Evolutionary conservation across 176 grass and related monocot genomes (phyloP).

Genomic region (Oryza glaberrima): DNA sequence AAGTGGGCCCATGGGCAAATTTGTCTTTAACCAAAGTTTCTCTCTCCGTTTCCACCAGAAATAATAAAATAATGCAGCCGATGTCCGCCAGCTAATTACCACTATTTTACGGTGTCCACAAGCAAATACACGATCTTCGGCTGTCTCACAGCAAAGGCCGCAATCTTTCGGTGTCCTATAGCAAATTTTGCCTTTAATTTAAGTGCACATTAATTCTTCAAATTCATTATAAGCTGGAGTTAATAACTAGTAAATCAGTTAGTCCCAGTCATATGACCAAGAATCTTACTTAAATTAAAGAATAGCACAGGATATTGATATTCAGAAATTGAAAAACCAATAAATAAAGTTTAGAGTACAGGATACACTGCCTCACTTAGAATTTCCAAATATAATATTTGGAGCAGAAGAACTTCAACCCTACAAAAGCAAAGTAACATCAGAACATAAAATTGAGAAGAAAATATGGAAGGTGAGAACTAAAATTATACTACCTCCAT

Average conservation of each 20-base stretch:
- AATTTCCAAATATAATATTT: slow-evolving; percentile 82
- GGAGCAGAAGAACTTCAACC: slow-evolving; percentile 72
- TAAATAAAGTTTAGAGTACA: slow-evolving; percentile 38
- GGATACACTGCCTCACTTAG: slow-evolving; percentile 91
- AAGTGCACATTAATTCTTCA: slow-evolving; percentile 20
- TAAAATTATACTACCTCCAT: not conserved
- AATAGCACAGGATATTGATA: slow-evolving; percentile 28
- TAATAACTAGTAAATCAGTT: slow-evolving; percentile 10
- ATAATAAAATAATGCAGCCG: no score
- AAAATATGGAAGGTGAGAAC: not conserved
- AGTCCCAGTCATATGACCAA: slow-evolving; percentile 1
- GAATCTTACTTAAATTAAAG: slow-evolving; percentile 25
- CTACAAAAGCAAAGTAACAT: slow-evolving; percentile 59
- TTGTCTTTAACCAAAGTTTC: no score
- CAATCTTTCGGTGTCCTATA: no score
- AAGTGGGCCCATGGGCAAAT: no score
- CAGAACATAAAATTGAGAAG: slow-evolving; percentile 26
- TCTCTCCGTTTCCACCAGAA: no score
- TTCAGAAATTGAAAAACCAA: slow-evolving; percentile 24
- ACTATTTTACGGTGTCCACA: no score
- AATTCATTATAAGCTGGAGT: slow-evolving; percentile 23
- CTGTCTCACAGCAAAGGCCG: no score
- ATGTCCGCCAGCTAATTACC: no score
- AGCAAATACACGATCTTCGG: no score
- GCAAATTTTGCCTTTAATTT: no score